Evolutionary conservation across 164 flowering plant genomes (phyloP).

Genomic region (Sedum album): DNA sequence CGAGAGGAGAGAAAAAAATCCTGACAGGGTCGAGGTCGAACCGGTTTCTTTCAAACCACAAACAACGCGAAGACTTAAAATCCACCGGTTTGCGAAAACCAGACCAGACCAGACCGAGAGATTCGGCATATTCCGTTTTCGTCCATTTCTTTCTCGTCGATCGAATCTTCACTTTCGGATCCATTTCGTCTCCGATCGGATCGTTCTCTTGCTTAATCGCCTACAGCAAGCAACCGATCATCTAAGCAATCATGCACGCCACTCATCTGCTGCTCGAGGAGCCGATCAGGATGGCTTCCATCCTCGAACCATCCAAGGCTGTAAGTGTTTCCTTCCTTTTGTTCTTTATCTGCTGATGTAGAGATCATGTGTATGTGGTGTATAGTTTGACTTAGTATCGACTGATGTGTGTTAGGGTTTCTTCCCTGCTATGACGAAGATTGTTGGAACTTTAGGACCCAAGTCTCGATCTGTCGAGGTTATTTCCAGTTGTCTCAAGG

Average conservation of each 20-base stretch:
- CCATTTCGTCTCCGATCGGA: not conserved
- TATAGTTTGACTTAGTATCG: not conserved
- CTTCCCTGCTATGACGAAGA: constrained; percentile 72
- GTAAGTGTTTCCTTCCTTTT: constrained; percentile 23
- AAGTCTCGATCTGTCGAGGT: constrained; percentile 55
- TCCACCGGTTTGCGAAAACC: not conserved
- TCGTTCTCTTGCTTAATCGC: not conserved
- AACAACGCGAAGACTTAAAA: not conserved
- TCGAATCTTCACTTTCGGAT: not conserved
- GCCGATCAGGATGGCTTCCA: constrained; percentile 89
- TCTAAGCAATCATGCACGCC: constrained; percentile 21
- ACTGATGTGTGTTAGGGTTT: constrained; percentile 33
- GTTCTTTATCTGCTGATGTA: not conserved
- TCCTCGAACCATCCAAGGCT: constrained; percentile 78
- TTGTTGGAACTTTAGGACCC: constrained; percentile 68
- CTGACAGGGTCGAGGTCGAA: no score
- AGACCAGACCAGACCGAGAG: not conserved
- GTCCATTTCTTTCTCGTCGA: not conserved
- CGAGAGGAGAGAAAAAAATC: no score
- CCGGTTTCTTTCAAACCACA: not conserved
- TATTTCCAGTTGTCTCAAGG: constrained; percentile 46
- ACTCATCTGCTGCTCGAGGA: constrained; percentile 79
- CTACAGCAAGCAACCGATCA: not conserved
- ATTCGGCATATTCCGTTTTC: not conserved
- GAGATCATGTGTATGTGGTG: not conserved